phyloP scores from a whole-genome alignment of 179 eudicot species.

The Heliamphora pulchella region DNA sequence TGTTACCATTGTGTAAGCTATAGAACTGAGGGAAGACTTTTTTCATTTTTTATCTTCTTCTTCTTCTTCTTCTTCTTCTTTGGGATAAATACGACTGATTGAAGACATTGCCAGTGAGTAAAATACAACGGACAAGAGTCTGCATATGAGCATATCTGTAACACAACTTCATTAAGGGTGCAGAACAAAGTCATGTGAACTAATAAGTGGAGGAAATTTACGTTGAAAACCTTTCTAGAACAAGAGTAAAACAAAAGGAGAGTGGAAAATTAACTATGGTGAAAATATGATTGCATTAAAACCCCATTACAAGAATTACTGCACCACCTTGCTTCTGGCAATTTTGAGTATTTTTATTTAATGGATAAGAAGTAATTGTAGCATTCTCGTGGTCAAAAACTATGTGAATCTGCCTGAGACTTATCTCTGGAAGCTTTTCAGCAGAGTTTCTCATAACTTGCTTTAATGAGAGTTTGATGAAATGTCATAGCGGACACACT shows the following conservation, averaged over 20 bases:
- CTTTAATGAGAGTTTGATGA: constrained; percentile 1
- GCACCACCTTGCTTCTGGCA: background rate
- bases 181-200: background rate
- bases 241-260: background rate
- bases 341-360: background rate
- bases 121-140: background rate
- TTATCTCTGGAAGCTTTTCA: background rate
- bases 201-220: background rate
- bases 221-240: background rate
- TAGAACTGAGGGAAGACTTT: no score
- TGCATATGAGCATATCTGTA: background rate
- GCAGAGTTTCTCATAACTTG: background rate
- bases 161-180: background rate
- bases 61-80: background rate
- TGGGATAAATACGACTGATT: background rate
- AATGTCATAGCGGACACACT: background rate
- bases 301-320: background rate
- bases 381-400: background rate
- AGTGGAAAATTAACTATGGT: background rate
- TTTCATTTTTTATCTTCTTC: no score
- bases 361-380: background rate
- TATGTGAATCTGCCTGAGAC: background rate
- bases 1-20: no score
- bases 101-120: background rate
- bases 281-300: background rate